These are phyloP conservation scores for Candida jianshihensis DNA, from an alignment of 805 yeast genomes.

Conservation along the genomic window DNA sequence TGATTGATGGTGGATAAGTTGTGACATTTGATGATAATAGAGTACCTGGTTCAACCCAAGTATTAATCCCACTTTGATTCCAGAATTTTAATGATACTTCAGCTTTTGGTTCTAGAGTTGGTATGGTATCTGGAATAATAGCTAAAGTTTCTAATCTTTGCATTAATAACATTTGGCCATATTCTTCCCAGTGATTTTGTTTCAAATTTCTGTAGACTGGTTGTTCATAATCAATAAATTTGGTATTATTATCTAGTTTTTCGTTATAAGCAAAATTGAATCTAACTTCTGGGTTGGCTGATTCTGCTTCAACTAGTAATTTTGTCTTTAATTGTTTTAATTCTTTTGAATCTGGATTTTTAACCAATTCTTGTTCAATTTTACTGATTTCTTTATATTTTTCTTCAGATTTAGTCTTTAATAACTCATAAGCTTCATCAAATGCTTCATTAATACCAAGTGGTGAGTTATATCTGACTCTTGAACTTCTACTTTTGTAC, in stretches of 20 bases:
- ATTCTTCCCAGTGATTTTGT: conserved; percentile 62
- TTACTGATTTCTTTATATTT: conserved; percentile 33
- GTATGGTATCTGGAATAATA: conserved; percentile 90
- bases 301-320: conserved; percentile 55
- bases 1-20: conserved; percentile 66
- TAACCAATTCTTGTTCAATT: conserved; percentile 24
- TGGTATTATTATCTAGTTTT: conserved; percentile 31
- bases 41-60: conserved; percentile 76
- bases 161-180: conserved; percentile 73
- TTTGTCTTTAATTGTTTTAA: conserved; percentile 19
- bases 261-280: conserved; percentile 49
- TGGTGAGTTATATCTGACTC: conserved; percentile 59
- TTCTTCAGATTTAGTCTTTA: conserved; percentile 43
- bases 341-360: conserved; percentile 13
- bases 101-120: conserved; percentile 76
- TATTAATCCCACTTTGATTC: conserved; percentile 53
- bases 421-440: conserved; percentile 54
- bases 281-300: conserved; percentile 76
- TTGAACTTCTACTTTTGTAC: conserved; percentile 34
- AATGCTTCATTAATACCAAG: conserved; percentile 65
- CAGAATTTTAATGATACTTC: conserved; percentile 74
- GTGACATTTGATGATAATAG: conserved; percentile 69
- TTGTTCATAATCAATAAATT: conserved; percentile 53
- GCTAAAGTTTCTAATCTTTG: conserved; percentile 83
- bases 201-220: conserved; percentile 77